A percentile compares a stretch with the other conserved stretches of the same genome.
These are phyloP conservation scores for Sphaerosporella brunnea DNA, from an alignment of 495 filamentous ascomycete species.

Conservation along the genomic window DNA sequence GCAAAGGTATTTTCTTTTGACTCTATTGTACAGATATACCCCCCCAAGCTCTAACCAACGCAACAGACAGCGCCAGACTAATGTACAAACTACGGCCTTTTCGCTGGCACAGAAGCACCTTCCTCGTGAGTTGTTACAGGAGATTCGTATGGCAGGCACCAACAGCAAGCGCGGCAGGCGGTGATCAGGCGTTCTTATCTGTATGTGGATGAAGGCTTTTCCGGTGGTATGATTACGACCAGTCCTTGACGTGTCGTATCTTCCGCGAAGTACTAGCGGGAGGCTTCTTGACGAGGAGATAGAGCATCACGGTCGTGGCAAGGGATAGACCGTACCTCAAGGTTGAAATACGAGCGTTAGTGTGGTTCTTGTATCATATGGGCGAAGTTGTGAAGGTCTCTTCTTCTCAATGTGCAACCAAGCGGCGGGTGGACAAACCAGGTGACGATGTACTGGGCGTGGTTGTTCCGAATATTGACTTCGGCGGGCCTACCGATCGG, in stretches of 20 bases:
- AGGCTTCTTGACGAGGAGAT: constrained; percentile 75
- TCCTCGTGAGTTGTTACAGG: constrained; percentile 64
- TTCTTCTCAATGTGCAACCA: constrained; percentile 3
- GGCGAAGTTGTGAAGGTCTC: neutral
- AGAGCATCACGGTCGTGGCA: constrained; percentile 87
- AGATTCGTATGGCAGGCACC: constrained; percentile 46
- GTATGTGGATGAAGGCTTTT: neutral
- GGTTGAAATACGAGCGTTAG: constrained; percentile 9
- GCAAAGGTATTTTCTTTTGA: constrained; percentile 40
- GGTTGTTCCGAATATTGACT: constrained; percentile 89
- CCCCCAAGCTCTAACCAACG: constrained; percentile 8
- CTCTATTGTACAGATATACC: neutral
- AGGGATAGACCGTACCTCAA: constrained; percentile 70
- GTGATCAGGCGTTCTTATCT: neutral
- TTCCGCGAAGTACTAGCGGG: constrained; percentile 52
- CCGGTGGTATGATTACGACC: constrained; percentile 31
- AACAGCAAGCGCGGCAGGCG: neutral
- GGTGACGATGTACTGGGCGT: constrained; percentile 95
- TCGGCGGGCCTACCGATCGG: constrained; percentile 82
- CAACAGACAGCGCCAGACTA: constrained; percentile 60
- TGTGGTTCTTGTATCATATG: neutral
- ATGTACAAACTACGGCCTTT: constrained; percentile 54
- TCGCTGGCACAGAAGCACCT: constrained; percentile 66
- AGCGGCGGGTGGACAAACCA: constrained; percentile 43
- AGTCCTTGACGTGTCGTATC: constrained; percentile 64